Evolutionary conservation across 306 rosid species (phyloP).

Genomic region (Medicago lupulina): DNA sequence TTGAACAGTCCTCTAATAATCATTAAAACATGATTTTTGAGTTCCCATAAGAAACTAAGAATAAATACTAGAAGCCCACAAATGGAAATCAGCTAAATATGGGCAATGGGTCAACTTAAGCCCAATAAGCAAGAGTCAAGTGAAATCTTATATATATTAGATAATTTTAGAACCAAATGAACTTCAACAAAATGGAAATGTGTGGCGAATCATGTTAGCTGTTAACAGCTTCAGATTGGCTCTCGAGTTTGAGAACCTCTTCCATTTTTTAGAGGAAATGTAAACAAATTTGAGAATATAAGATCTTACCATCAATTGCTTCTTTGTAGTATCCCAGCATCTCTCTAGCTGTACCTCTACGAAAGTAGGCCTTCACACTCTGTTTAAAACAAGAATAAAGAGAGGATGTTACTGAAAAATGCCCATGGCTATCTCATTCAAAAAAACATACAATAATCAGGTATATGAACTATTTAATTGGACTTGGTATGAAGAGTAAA

Average conservation of each 20-base stretch:
- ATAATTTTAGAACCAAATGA: not conserved
- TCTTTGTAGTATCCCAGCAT: constrained; percentile 91
- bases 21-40: constrained; percentile 9
- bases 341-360: constrained; percentile 96
- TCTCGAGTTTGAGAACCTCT: not conserved
- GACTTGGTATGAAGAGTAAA: not conserved
- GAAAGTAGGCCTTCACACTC: constrained; percentile 91
- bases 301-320: constrained; percentile 81
- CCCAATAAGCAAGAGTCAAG: not conserved
- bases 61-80: not conserved
- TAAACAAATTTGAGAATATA: constrained; percentile 20
- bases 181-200: constrained; percentile 1
- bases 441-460: constrained; percentile 19
- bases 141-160: not conserved
- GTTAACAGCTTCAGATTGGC: not conserved
- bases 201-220: not conserved
- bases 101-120: not conserved
- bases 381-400: constrained; percentile 48
- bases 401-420: constrained; percentile 20
- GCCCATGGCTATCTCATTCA: constrained; percentile 13
- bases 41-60: constrained; percentile 13
- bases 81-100: constrained; percentile 26
- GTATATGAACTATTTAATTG: constrained; percentile 6
- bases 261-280: constrained; percentile 19
- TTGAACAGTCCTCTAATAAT: constrained; percentile 14